Conservation (phyloP, 805 yeast genomes). For the Hanseniaspora valbyensis region DNA sequence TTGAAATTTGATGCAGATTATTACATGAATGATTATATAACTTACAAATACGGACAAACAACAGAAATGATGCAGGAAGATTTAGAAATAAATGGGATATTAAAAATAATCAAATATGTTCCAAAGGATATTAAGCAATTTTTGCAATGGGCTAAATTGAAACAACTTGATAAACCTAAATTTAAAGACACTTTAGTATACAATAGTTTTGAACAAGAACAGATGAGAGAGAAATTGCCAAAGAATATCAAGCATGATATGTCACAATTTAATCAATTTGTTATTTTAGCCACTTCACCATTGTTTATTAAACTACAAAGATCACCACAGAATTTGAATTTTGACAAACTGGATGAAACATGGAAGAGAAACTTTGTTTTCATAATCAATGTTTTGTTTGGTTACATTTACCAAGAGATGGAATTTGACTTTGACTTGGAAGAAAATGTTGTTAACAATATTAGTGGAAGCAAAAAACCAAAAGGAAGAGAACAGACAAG, state of each 20-base stretch:
- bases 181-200: slow-evolving; percentile 34
- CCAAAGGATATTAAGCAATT: slow-evolving; percentile 38
- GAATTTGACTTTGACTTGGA: slow-evolving; percentile 38
- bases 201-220: slow-evolving; percentile 49
- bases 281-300: background rate
- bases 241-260: slow-evolving; percentile 45
- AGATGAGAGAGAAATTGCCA: slow-evolving; percentile 56
- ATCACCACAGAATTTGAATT: background rate
- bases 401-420: slow-evolving; percentile 63
- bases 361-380: slow-evolving; percentile 30
- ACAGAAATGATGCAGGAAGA: slow-evolving; percentile 37
- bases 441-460: no score
- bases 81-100: slow-evolving; percentile 35
- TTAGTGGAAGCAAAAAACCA: slow-evolving; percentile 17
- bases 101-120: slow-evolving; percentile 40
- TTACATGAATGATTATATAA: slow-evolving; percentile 72
- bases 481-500: slow-evolving; percentile 47
- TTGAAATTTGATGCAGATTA: slow-evolving; percentile 79
- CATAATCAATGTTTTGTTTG: slow-evolving; percentile 56
- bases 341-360: background rate
- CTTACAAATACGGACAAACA: slow-evolving; percentile 36
- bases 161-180: slow-evolving; percentile 24
- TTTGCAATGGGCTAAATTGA: slow-evolving; percentile 39
- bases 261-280: slow-evolving; percentile 7
- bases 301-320: background rate